Conservation (phyloP, 176 grass and related monocot species). For the Aegilops tauschii region DNA sequence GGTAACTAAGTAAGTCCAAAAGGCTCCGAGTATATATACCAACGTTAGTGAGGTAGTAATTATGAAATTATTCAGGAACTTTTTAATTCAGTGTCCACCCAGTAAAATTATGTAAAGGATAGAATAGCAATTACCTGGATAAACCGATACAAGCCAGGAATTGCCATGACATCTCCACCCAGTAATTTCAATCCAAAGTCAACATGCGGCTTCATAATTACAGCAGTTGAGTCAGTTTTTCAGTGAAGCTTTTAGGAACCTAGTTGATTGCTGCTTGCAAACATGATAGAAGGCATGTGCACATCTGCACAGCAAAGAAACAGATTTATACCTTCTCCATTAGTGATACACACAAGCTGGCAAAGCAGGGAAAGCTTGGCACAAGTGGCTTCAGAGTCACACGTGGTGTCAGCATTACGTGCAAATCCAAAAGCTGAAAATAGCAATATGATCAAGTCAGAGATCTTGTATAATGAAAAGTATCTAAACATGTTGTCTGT, state of each 20-base stretch:
- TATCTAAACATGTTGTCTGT: neutral
- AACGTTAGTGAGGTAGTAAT: neutral
- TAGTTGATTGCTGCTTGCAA: neutral
- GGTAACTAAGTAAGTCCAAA: conserved; percentile 13
- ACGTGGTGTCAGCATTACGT: conserved; percentile 68
- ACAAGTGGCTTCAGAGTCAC: conserved; percentile 88
- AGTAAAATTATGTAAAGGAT: neutral
- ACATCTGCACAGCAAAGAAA: neutral
- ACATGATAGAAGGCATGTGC: neutral
- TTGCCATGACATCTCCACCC: conserved; percentile 90
- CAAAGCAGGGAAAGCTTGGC: conserved; percentile 93
- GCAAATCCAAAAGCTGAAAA: conserved; percentile 77
- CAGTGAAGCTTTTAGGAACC: neutral
- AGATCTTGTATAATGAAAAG: neutral
- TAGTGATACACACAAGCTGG: conserved; percentile 63
- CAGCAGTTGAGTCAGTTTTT: conserved; percentile 21
- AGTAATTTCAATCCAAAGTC: conserved; percentile 92
- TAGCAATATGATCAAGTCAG: neutral
- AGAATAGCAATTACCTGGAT: conserved; percentile 54
- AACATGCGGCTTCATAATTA: conserved; percentile 58
- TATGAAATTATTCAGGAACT: neutral
- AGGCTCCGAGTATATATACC: neutral
- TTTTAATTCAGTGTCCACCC: neutral
- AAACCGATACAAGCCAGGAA: conserved; percentile 75
- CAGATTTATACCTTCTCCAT: conserved; percentile 76